Percentiles rank a stretch among this genome's conserved stretches.
phyloP scores from a whole-genome alignment of 2,329 filamentous ascomycete genomes.

The Beauveria rudraprayagi region DNA sequence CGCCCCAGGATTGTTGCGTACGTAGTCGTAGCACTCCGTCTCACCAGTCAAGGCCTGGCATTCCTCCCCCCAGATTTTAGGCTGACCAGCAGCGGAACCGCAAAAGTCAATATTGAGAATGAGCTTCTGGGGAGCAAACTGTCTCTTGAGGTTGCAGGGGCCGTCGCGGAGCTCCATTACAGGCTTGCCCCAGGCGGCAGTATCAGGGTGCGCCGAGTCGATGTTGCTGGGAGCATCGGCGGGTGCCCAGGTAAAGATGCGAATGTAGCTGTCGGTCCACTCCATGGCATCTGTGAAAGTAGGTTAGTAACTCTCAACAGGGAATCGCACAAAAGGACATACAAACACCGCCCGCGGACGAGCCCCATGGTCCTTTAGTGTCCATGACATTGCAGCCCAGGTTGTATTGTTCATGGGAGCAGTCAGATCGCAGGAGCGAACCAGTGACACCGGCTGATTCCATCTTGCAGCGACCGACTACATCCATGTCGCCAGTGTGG shows the following conservation, averaged over 20 bases:
- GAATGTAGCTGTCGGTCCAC: conserved; percentile 54
- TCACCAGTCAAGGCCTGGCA: conserved; percentile 20
- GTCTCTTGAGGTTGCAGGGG: conserved; percentile 20
- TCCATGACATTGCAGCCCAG: conserved; percentile 35
- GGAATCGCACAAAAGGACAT: conserved; percentile 27
- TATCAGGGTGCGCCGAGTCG: conserved; percentile 20
- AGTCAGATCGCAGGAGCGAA: not conserved
- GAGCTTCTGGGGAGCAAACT: conserved; percentile 22
- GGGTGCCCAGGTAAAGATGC: conserved; percentile 58
- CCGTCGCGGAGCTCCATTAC: conserved; percentile 16
- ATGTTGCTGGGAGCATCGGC: conserved; percentile 50
- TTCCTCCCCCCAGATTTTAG: not conserved
- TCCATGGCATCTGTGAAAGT: conserved; percentile 43
- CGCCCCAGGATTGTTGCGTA: conserved; percentile 26
- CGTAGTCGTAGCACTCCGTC: conserved; percentile 28
- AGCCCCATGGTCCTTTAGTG: conserved; percentile 30
- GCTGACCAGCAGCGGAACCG: not conserved
- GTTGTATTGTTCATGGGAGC: conserved; percentile 22
- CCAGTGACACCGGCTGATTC: conserved; percentile 23
- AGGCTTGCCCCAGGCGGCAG: conserved; percentile 20
- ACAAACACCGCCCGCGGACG: conserved; percentile 32
- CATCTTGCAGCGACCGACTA: conserved; percentile 29
- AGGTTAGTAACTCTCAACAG: no score
- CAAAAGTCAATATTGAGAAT: conserved; percentile 18
- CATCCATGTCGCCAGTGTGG: conserved; percentile 36